Percentiles rank a stretch among this genome's conserved stretches.
phyloP scores from a whole-genome alignment of 2,329 filamentous ascomycete species.

The Diplodia scrobiculata region DNA sequence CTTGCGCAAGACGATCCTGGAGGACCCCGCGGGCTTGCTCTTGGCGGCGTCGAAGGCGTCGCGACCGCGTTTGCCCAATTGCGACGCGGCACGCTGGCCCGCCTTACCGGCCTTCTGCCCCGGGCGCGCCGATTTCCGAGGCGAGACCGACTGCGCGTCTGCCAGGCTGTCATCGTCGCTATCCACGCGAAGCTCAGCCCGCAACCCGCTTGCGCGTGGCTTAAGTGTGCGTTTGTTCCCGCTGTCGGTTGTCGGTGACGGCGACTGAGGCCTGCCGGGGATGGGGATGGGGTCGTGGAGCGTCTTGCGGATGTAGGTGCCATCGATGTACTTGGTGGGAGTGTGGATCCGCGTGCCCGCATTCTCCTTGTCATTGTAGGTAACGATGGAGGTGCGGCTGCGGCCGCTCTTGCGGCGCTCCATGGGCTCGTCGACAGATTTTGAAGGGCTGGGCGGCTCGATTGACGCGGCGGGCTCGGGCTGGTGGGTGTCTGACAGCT shows the following conservation, averaged over 20 bases:
- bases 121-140: not conserved
- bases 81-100: not conserved
- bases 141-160: not conserved
- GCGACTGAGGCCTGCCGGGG: not conserved
- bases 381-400: constrained; percentile 57
- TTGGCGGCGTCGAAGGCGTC: constrained; percentile 46
- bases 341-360: constrained; percentile 64
- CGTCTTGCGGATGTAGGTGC: constrained; percentile 28
- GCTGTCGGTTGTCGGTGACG: not conserved
- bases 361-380: constrained; percentile 68
- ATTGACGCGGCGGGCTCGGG: constrained; percentile 36
- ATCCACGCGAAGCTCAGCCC: constrained; percentile 11
- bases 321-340: constrained; percentile 48
- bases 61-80: constrained; percentile 34
- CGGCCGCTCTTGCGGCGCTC: constrained; percentile 55
- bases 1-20: constrained; percentile 51
- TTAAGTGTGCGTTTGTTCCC: not conserved
- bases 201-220: constrained; percentile 10
- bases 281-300: constrained; percentile 34
- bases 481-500: constrained; percentile 31
- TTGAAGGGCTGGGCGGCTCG: constrained; percentile 31
- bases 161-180: constrained; percentile 5
- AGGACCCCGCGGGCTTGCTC: constrained; percentile 34
- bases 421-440: constrained; percentile 35
- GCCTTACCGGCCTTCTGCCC: not conserved